Percentiles rank a stretch among this genome's conserved stretches.
Evolutionary conservation across 2,329 filamentous ascomycete species (phyloP).

Genomic region (Nannizziopsis arthrosporioides): DNA sequence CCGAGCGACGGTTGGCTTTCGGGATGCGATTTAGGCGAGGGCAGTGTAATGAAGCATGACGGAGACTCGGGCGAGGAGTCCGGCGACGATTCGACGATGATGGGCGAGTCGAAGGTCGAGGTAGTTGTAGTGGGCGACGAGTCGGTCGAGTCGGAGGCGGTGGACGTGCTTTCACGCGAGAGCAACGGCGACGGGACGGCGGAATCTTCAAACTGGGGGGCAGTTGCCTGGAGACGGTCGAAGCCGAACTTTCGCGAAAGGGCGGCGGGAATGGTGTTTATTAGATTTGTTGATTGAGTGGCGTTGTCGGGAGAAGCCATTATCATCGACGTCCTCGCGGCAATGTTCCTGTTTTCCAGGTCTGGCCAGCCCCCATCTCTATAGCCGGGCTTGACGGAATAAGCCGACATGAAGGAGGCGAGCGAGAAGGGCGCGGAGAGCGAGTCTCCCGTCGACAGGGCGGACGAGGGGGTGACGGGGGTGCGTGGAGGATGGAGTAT

Average conservation of each 20-base stretch:
- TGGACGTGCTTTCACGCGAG: slow-evolving; percentile 35
- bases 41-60: slow-evolving; percentile 54
- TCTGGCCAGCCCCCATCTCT: slow-evolving; percentile 4
- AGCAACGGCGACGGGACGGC: slow-evolving; percentile 20
- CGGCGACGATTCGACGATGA: slow-evolving; percentile 79
- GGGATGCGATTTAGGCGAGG: slow-evolving; percentile 23
- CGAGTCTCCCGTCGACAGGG: too few species aligned
- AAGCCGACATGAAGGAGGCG: slow-evolving; percentile 6
- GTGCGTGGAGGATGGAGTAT: neutral
- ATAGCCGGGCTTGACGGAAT: neutral
- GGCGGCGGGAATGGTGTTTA: neutral
- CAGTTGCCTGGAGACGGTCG: slow-evolving; percentile 15
- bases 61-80: slow-evolving; percentile 89
- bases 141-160: slow-evolving; percentile 68
- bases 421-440: neutral
- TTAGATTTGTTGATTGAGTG: neutral
- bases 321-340: slow-evolving; percentile 13
- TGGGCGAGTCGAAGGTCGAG: slow-evolving; percentile 83
- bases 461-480: neutral
- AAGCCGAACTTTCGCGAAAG: slow-evolving; percentile 1
- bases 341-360: slow-evolving; percentile 3
- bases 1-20: neutral
- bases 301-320: neutral
- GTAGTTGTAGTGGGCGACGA: slow-evolving; percentile 91
- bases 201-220: slow-evolving; percentile 6